phyloP scores from a whole-genome alignment of 345 rosid species.

The Hibiscus syriacus region DNA sequence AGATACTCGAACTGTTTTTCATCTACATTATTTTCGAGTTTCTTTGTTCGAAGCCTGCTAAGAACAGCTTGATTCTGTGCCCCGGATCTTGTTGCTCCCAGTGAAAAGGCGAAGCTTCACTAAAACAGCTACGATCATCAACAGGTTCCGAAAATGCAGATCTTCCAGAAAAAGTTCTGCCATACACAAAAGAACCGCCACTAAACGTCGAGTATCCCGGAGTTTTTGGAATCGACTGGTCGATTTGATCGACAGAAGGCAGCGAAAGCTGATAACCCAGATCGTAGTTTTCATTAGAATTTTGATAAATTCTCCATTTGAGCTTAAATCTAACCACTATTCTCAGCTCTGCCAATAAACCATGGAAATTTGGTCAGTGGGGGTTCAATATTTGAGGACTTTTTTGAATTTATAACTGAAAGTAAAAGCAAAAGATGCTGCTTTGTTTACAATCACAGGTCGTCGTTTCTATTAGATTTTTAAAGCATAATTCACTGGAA shows the following conservation, averaged over 20 bases:
- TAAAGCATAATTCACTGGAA: conserved; percentile 19
- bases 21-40: conserved; percentile 18
- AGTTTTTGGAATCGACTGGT: conserved; percentile 43
- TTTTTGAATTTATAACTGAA: conserved; percentile 13
- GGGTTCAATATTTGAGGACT: conserved; percentile 17
- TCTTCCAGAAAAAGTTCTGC: conserved; percentile 55
- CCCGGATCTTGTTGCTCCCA: conserved; percentile 38
- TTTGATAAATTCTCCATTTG: conserved; percentile 38
- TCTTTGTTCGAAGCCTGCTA: conserved; percentile 27
- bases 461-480: conserved; percentile 28
- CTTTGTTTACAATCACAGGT: conserved; percentile 19
- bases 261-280: conserved; percentile 46
- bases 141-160: conserved; percentile 55
- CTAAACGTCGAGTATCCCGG: conserved; percentile 47
- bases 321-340: background rate
- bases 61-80: conserved; percentile 18
- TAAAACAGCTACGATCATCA: conserved; percentile 46
- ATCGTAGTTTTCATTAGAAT: conserved; percentile 40
- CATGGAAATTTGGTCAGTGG: conserved; percentile 18
- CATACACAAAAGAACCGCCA: conserved; percentile 44
- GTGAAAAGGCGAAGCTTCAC: conserved; percentile 55
- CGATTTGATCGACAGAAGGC: conserved; percentile 44
- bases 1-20: conserved; percentile 37
- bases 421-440: conserved; percentile 39
- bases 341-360: conserved; percentile 25